Percentiles rank a stretch among this genome's conserved stretches.
These are phyloP conservation scores for Annulohypoxylon maeteangense DNA, from an alignment of 495 filamentous ascomycete genomes.

Conservation along the genomic window DNA sequence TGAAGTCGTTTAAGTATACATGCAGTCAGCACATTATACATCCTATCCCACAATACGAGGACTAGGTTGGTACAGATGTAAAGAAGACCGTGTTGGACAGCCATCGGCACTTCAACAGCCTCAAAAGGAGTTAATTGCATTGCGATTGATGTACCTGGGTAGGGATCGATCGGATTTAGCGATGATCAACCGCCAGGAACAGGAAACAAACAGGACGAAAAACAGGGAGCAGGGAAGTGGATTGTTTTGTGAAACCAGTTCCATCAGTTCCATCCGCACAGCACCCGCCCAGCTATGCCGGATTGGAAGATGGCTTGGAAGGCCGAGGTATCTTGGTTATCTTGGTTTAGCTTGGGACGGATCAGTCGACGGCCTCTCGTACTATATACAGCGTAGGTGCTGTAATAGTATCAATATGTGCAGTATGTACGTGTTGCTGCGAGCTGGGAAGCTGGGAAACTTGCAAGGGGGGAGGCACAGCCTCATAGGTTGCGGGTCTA, in stretches of 20 bases:
- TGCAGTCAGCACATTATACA: constrained; percentile 27
- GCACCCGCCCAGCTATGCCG: neutral
- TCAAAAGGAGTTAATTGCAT: constrained; percentile 3
- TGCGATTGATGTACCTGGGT: constrained; percentile 6
- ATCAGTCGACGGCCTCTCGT: constrained; percentile 28
- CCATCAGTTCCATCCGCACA: neutral
- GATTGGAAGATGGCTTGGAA: neutral
- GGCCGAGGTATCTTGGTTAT: constrained; percentile 14
- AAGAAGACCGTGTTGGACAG: constrained; percentile 1
- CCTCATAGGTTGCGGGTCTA: constrained; percentile 28
- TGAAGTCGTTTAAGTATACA: neutral
- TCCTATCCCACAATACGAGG: constrained; percentile 14
- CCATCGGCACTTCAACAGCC: constrained; percentile 8
- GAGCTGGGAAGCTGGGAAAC: neutral
- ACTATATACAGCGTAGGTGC: too few species aligned
- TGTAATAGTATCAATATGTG: too few species aligned
- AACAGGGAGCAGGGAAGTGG: constrained; percentile 20
- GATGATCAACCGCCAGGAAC: constrained; percentile 37
- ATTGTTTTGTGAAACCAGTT: constrained; percentile 10
- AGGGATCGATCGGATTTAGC: constrained; percentile 27
- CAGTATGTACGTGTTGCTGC: constrained; percentile 24
- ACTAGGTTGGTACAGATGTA: neutral
- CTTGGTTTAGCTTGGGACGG: neutral
- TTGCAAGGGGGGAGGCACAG: constrained; percentile 40
- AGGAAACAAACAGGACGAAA: constrained; percentile 27